Conservation (phyloP, 2,329 filamentous ascomycete species). For the Clarireedia homoeocarpa region DNA sequence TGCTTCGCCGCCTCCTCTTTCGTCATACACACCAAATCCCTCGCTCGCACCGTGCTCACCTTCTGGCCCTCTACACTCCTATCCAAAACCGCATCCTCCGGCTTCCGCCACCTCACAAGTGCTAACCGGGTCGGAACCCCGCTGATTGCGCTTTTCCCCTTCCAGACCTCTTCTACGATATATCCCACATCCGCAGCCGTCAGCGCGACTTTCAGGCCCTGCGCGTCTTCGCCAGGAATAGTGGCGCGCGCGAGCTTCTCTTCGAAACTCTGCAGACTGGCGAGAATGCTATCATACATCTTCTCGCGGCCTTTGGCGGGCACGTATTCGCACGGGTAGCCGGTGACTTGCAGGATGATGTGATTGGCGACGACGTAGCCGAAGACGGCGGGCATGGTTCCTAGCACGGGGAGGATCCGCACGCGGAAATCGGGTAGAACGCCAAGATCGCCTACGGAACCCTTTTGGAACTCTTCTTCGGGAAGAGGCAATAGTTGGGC, state of each 20-base stretch:
- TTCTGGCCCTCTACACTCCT: constrained; percentile 67
- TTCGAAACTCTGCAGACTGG: constrained; percentile 67
- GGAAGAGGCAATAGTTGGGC: constrained; percentile 79
- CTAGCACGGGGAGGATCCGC: constrained; percentile 87
- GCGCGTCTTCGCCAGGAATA: constrained; percentile 37
- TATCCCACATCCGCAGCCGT: constrained; percentile 78
- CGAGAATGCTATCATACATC: constrained; percentile 80
- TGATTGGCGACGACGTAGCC: constrained; percentile 89
- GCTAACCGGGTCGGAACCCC: constrained; percentile 72
- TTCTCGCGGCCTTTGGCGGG: constrained; percentile 78
- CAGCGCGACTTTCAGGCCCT: constrained; percentile 73
- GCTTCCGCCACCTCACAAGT: constrained; percentile 73
- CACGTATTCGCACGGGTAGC: constrained; percentile 80
- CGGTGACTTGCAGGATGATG: constrained; percentile 71
- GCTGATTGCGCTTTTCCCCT: constrained; percentile 73
- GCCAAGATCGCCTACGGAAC: constrained; percentile 76
- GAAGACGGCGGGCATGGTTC: constrained; percentile 96
- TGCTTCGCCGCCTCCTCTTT: constrained; percentile 80
- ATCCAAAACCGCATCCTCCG: constrained; percentile 48
- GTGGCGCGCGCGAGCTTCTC: constrained; percentile 55
- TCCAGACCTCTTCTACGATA: constrained; percentile 81
- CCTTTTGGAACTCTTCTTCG: constrained; percentile 83
- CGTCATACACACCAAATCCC: constrained; percentile 82
- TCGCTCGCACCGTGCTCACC: constrained; percentile 57
- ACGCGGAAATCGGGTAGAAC: constrained; percentile 89